Evolutionary conservation across 2,329 filamentous ascomycete species (phyloP).

Genomic region (Chaetomiaceae sp.): DNA sequence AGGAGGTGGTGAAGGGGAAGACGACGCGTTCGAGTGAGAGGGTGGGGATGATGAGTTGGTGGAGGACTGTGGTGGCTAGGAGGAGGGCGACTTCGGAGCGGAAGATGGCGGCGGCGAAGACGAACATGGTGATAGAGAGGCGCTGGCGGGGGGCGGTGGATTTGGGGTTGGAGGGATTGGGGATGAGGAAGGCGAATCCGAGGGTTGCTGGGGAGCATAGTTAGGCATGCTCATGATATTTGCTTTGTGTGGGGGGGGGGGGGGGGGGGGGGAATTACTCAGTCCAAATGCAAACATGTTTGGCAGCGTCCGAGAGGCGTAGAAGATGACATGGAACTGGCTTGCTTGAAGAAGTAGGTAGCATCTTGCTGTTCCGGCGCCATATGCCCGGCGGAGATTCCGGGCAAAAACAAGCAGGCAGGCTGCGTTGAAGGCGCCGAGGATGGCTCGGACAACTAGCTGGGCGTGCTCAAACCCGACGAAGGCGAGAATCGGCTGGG

Average conservation of each 20-base stretch:
- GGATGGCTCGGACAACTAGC: conserved; percentile 64
- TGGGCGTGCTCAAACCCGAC: conserved; percentile 53
- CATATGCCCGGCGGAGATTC: conserved; percentile 63
- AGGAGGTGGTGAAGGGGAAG: conserved; percentile 60
- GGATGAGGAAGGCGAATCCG: conserved; percentile 50
- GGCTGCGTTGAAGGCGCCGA: conserved; percentile 71
- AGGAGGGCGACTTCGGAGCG: conserved; percentile 84
- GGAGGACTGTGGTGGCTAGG: conserved; percentile 62
- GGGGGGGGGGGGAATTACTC: conserved; percentile 49
- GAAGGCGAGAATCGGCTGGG: conserved; percentile 60
- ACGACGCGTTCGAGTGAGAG: conserved; percentile 57
- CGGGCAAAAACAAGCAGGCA: conserved; percentile 63
- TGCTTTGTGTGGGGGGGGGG: conserved; percentile 26
- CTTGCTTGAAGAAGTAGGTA: conserved; percentile 71
- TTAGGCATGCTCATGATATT: neutral
- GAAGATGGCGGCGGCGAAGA: conserved; percentile 77
- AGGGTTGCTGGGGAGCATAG: conserved; percentile 56
- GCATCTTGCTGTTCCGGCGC: conserved; percentile 67
- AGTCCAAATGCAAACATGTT: conserved; percentile 95
- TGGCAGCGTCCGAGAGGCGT: conserved; percentile 83
- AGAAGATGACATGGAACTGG: conserved; percentile 92
- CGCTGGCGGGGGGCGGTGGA: conserved; percentile 46
- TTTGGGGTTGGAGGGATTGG: conserved; percentile 32
- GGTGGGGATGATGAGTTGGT: conserved; percentile 55
- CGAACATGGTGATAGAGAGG: conserved; percentile 68